Evolutionary conservation across 192 early-diverging fungal genomes (phyloP).

Genomic region (Paraglomus brasilianum): DNA sequence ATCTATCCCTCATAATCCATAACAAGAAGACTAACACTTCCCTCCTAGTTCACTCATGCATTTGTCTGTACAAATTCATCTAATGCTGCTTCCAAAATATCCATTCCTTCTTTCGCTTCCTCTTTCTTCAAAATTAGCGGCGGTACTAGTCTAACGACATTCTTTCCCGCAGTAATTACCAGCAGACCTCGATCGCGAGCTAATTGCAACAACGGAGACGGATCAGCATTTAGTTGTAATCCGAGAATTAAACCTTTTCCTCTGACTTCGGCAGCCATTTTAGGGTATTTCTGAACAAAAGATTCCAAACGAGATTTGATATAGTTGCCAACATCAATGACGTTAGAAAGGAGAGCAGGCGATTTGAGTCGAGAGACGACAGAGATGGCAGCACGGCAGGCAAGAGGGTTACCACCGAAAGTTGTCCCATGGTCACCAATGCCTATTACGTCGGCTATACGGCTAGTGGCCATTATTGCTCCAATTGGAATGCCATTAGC

Average conservation of each 20-base stretch:
- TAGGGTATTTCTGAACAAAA: slow-evolving; percentile 44
- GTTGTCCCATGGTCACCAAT: slow-evolving; percentile 96
- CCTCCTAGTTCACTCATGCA: no score
- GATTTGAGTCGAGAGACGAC: slow-evolving; percentile 71
- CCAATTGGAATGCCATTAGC: slow-evolving; percentile 97
- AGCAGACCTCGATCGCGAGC: slow-evolving; percentile 84
- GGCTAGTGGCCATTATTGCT: slow-evolving; percentile 75
- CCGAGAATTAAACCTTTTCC: slow-evolving; percentile 88
- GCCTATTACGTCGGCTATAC: slow-evolving; percentile 79
- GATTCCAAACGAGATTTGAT: slow-evolving; percentile 53
- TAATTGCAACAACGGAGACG: slow-evolving; percentile 65
- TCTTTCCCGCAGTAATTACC: slow-evolving; percentile 80
- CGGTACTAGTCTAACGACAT: slow-evolving; percentile 92
- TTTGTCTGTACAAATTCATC: slow-evolving; percentile 31
- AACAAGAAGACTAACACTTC: no score
- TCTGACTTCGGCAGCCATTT: slow-evolving; percentile 72
- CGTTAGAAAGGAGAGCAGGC: slow-evolving; percentile 71
- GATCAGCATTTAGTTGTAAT: slow-evolving; percentile 73
- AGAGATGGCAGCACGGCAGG: slow-evolving; percentile 76
- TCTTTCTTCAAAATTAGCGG: slow-evolving; percentile 77
- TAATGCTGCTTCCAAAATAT: slow-evolving; percentile 69
- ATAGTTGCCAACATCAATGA: slow-evolving; percentile 62
- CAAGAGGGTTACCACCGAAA: slow-evolving; percentile 94
- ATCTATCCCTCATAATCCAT: no score
- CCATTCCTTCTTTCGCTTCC: slow-evolving; percentile 74